Percentiles rank a stretch among this genome's conserved stretches.
Evolutionary conservation across 768 basidiomycete genomes (phyloP).

Genomic region (Lactarius sp.): DNA sequence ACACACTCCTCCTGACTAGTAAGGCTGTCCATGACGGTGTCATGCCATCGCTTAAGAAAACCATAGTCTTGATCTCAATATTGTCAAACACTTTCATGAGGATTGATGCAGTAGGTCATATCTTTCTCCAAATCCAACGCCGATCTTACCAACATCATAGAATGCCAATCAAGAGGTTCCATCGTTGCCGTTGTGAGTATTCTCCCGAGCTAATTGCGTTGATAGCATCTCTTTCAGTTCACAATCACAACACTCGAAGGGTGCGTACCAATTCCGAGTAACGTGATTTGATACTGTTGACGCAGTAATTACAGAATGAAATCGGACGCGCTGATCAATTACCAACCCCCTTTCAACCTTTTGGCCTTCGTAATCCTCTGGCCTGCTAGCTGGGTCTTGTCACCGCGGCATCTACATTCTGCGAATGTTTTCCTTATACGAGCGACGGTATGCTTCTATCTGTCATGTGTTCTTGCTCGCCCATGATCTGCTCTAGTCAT

Average conservation of each 20-base stretch:
- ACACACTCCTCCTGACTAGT: constrained; percentile 80
- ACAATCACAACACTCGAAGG: constrained; percentile 86
- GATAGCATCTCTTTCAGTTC: constrained; percentile 80
- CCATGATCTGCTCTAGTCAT: constrained; percentile 41
- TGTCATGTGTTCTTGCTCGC: neutral
- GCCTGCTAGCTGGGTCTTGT: constrained; percentile 68
- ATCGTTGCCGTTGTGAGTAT: neutral
- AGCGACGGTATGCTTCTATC: constrained; percentile 49
- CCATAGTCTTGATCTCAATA: constrained; percentile 73
- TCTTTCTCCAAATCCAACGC: neutral
- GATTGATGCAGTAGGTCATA: constrained; percentile 52
- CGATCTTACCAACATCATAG: constrained; percentile 27
- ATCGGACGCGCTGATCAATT: constrained; percentile 85
- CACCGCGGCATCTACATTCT: constrained; percentile 75
- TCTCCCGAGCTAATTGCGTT: neutral
- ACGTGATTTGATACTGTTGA: constrained; percentile 1
- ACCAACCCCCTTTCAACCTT: constrained; percentile 87
- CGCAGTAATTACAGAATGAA: constrained; percentile 56
- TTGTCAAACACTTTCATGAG: constrained; percentile 84
- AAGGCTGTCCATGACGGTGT: constrained; percentile 30
- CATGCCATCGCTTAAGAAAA: neutral
- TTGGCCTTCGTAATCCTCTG: constrained; percentile 76
- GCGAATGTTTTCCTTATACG: constrained; percentile 84
- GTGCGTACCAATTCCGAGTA: constrained; percentile 35
- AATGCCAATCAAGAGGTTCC: constrained; percentile 58